Conservation (phyloP, 1,139 yeast species). For the Suhomyces atakaporum region DNA sequence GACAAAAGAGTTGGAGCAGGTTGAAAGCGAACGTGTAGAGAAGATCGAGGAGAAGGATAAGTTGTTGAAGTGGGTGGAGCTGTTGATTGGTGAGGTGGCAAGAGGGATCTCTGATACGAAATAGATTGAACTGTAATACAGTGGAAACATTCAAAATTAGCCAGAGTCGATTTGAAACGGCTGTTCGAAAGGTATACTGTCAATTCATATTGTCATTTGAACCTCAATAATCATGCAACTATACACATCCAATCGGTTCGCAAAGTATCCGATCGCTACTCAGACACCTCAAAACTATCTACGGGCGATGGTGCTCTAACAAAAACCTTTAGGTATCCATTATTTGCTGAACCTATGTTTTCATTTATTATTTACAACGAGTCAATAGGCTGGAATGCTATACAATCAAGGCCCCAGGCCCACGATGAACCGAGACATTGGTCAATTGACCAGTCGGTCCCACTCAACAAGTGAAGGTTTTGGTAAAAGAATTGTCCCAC, state of each 20-base stretch:
- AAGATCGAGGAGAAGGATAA: constrained; percentile 69
- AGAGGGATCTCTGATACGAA: constrained; percentile 49
- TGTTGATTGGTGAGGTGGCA: constrained; percentile 64
- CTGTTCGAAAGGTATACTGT: no score
- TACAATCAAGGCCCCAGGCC: constrained; percentile 14
- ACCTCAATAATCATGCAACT: no score
- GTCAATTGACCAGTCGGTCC: constrained; percentile 32
- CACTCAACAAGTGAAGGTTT: constrained; percentile 36
- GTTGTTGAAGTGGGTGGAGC: constrained; percentile 66
- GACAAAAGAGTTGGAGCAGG: constrained; percentile 60
- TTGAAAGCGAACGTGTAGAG: constrained; percentile 59
- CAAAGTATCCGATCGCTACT: no score
- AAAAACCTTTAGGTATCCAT: no score
- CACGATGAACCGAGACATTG: constrained; percentile 32
- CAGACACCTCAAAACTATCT: no score
- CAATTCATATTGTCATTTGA: no score
- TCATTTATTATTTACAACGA: background rate
- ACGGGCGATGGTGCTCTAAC: background rate
- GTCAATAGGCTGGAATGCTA: background rate
- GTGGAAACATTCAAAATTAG: no score
- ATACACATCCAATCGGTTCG: no score
- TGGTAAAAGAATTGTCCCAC: constrained; percentile 11
- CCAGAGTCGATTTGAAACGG: no score
- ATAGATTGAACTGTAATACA: background rate
- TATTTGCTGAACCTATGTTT: background rate